Percentiles rank a stretch among this genome's conserved stretches.
Conservation (phyloP, 2,329 filamentous ascomycete species). For the Aspergillaceae sp. region DNA sequence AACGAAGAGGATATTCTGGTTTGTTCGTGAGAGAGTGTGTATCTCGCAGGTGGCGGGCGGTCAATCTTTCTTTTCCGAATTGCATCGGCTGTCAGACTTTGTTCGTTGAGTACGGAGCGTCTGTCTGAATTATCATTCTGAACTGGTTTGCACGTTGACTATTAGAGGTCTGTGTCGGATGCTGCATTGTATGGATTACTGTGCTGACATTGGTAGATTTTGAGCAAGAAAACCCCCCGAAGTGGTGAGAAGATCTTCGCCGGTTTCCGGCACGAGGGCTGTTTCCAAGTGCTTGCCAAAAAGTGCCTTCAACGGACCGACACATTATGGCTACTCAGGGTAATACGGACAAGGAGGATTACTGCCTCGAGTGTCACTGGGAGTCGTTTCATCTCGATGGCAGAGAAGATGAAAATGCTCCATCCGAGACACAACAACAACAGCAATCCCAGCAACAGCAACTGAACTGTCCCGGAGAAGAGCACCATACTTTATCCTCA, state of each 20-base stretch:
- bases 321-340: neutral
- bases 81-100: too few species aligned
- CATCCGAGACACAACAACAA: neutral
- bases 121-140: too few species aligned
- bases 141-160: too few species aligned
- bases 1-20: neutral
- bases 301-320: too few species aligned
- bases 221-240: neutral
- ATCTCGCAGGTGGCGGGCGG: constrained; percentile 4
- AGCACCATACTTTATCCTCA: constrained; percentile 17
- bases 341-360: constrained; percentile 5
- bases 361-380: constrained; percentile 37
- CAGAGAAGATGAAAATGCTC: constrained; percentile 8
- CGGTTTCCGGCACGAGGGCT: too few species aligned
- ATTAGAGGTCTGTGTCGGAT: too few species aligned
- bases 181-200: too few species aligned
- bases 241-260: neutral
- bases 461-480: constrained; percentile 23
- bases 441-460: constrained; percentile 11
- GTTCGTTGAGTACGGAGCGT: too few species aligned
- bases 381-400: constrained; percentile 29
- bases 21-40: too few species aligned
- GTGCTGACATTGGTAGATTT: neutral
- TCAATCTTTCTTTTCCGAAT: constrained; percentile 11
- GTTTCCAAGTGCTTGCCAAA: too few species aligned